Percentiles rank a stretch among this genome's conserved stretches.
Conservation (phyloP, 2,329 filamentous ascomycete species). For the Paramyrothecium sp. region DNA sequence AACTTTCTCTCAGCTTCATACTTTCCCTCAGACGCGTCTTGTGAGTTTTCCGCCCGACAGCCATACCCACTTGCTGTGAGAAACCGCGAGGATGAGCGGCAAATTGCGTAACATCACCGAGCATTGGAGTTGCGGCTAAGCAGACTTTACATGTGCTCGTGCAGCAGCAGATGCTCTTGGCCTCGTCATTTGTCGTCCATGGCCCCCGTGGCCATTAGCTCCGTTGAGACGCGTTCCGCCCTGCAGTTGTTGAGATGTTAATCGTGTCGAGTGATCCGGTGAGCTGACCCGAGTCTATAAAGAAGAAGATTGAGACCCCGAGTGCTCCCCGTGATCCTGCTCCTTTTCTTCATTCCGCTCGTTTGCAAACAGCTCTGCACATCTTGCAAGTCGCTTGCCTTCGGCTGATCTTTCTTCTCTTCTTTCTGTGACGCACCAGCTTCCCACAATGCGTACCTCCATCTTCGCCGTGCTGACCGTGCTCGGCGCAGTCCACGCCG, state of each 20-base stretch:
- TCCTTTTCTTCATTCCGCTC: not conserved
- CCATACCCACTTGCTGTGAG: not conserved
- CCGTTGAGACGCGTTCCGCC: not conserved
- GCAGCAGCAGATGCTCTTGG: not conserved
- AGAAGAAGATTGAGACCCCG: not conserved
- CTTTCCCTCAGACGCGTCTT: not conserved
- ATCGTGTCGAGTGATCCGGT: not conserved
- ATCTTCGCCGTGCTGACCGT: conserved; percentile 19
- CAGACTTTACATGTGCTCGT: too few relatives aligned
- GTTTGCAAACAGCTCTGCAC: not conserved
- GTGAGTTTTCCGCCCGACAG: not conserved
- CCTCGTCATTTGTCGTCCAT: not conserved
- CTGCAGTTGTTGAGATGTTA: not conserved
- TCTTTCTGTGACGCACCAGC: not conserved
- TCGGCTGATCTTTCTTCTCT: not conserved
- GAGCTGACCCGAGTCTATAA: not conserved
- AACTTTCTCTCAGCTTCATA: not conserved
- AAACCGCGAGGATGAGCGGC: too few relatives aligned
- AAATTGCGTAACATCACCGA: too few relatives aligned
- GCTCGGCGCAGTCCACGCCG: conserved; percentile 17
- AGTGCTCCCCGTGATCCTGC: not conserved
- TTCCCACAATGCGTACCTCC: conserved; percentile 17
- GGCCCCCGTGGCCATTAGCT: not conserved
- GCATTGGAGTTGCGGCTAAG: too few relatives aligned
- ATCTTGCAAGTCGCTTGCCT: not conserved